These are phyloP conservation scores for Amorphotheca resinae DNA, from an alignment of 495 filamentous ascomycete species.

Conservation along the genomic window DNA sequence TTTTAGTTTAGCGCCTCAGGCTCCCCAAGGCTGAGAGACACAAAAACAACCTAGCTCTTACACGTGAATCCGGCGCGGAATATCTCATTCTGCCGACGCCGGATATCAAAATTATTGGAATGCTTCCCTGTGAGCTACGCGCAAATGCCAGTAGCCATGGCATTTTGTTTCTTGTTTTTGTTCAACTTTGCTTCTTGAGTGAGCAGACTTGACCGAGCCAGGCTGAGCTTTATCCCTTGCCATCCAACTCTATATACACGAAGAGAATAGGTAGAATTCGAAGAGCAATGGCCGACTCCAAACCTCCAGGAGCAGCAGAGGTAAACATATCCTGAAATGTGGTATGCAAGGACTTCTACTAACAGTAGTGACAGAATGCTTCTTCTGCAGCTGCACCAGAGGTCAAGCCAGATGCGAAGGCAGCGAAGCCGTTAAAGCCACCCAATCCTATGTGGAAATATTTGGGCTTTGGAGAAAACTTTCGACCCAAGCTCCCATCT, in stretches of 20 bases:
- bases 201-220: neutral
- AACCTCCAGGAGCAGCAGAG: slow-evolving; percentile 10
- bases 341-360: neutral
- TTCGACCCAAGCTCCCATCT: slow-evolving; percentile 78
- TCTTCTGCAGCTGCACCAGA: slow-evolving; percentile 16
- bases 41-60: no score
- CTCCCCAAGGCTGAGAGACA: no score
- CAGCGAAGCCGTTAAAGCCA: slow-evolving; percentile 32
- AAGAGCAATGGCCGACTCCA: slow-evolving; percentile 16
- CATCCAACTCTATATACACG: neutral
- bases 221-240: neutral
- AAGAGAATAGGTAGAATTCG: neutral
- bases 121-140: neutral
- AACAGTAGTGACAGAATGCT: slow-evolving; percentile 6
- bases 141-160: neutral
- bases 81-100: neutral
- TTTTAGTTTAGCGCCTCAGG: no score
- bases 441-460: slow-evolving; percentile 60
- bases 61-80: no score
- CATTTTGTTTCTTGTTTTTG: neutral
- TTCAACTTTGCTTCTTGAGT: neutral
- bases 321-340: slow-evolving; percentile 4
- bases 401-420: slow-evolving; percentile 22
- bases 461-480: slow-evolving; percentile 63
- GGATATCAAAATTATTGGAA: neutral